A percentile compares a stretch with the other conserved stretches of the same genome.
These are phyloP conservation scores for Aspergillus baeticus DNA, from an alignment of 495 filamentous ascomycete genomes.

Conservation along the genomic window DNA sequence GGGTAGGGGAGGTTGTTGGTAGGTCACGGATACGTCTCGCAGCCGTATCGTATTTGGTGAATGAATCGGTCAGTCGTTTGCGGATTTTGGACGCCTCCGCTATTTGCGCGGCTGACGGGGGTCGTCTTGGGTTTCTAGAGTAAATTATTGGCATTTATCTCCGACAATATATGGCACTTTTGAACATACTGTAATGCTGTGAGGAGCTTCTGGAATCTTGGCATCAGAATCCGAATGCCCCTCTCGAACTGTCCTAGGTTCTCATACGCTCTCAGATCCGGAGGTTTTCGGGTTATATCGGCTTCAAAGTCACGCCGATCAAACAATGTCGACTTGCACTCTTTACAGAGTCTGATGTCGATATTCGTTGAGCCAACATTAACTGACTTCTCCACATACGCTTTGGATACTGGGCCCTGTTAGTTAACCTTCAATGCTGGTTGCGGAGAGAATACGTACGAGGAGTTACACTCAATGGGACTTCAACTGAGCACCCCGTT, in stretches of 20 bases:
- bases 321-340: constrained; percentile 84
- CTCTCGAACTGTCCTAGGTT: constrained; percentile 86
- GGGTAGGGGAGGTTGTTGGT: constrained; percentile 67
- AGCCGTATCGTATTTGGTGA: constrained; percentile 84
- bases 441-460: constrained; percentile 48
- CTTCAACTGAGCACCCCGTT: constrained; percentile 82
- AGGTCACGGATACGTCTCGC: constrained; percentile 81
- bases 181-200: constrained; percentile 61
- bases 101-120: constrained; percentile 72
- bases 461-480: constrained; percentile 73
- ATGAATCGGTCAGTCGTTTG: constrained; percentile 86
- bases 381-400: constrained; percentile 58
- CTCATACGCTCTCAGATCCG: constrained; percentile 80
- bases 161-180: no score
- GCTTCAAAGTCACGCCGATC: constrained; percentile 77
- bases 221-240: constrained; percentile 80
- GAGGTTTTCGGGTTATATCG: constrained; percentile 64
- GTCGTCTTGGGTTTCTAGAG: constrained; percentile 61
- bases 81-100: constrained; percentile 87
- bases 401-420: constrained; percentile 39
- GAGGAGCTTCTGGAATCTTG: constrained; percentile 82
- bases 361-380: constrained; percentile 57
- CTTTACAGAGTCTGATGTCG: constrained; percentile 87
- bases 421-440: constrained; percentile 16
- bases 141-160: constrained; percentile 1